Percentiles rank a stretch among this genome's conserved stretches.
Conservation (phyloP, 2,329 filamentous ascomycete genomes). For the Pezicula neosporulosa region DNA sequence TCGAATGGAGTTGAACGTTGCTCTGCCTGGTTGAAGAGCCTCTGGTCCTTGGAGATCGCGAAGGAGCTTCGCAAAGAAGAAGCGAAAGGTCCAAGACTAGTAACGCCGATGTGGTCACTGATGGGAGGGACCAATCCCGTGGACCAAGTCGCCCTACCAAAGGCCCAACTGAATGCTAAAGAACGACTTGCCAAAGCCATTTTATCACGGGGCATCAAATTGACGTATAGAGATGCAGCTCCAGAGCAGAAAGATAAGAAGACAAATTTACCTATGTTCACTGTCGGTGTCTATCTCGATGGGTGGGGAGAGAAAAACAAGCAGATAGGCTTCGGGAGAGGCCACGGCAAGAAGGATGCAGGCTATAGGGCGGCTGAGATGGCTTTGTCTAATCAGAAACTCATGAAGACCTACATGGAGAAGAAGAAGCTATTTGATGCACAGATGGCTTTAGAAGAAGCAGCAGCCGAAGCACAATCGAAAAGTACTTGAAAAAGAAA, state of each 20-base stretch:
- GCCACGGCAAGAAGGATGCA: constrained; percentile 65
- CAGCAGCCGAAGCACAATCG: constrained; percentile 10
- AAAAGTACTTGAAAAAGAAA: neutral
- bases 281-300: constrained; percentile 60
- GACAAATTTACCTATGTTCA: constrained; percentile 53
- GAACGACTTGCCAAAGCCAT: constrained; percentile 49
- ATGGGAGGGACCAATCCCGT: constrained; percentile 11
- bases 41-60: constrained; percentile 68
- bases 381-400: constrained; percentile 63
- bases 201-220: constrained; percentile 46
- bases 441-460: constrained; percentile 19
- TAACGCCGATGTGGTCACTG: constrained; percentile 26
- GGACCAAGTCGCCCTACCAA: neutral
- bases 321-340: constrained; percentile 60
- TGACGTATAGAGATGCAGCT: constrained; percentile 59
- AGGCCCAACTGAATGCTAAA: constrained; percentile 42
- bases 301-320: constrained; percentile 66
- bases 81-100: constrained; percentile 10
- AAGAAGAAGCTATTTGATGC: constrained; percentile 43
- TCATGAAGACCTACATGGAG: constrained; percentile 44
- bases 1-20: constrained; percentile 57
- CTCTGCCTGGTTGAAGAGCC: constrained; percentile 66
- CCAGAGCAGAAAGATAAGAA: constrained; percentile 51
- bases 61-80: constrained; percentile 46
- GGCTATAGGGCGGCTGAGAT: constrained; percentile 61